Conservation (phyloP, 345 rosid genomes). For the Schrenkiella parvula region DNA sequence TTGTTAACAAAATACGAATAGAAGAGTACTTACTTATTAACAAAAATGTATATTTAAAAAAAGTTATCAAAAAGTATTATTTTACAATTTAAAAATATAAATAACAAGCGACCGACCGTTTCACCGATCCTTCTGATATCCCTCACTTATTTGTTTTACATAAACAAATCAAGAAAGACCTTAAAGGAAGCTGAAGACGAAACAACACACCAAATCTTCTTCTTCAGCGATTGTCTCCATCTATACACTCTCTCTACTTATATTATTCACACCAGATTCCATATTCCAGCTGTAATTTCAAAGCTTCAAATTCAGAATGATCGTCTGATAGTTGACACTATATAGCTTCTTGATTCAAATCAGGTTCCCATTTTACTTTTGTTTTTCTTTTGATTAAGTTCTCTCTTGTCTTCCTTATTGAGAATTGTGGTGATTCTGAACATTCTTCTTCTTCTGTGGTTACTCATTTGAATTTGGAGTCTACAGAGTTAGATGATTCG, state of each 20-base stretch:
- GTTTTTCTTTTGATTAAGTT: neutral
- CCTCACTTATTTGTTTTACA: neutral
- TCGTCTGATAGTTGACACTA: neutral
- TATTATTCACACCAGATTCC: neutral
- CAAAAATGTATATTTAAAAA: neutral
- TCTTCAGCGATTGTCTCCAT: constrained; percentile 20
- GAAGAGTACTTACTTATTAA: too few relatives aligned
- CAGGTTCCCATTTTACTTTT: neutral
- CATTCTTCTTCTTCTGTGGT: neutral
- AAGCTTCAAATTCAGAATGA: constrained; percentile 4
- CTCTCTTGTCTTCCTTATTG: neutral
- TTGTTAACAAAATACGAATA: too few relatives aligned
- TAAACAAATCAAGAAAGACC: constrained; percentile 11
- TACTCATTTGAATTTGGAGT: neutral
- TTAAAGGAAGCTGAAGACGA: constrained; percentile 26
- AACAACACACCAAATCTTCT: constrained; percentile 22
- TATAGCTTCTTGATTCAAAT: neutral
- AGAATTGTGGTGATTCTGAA: neutral
- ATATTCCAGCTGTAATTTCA: neutral
- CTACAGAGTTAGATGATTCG: neutral
- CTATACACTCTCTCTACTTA: neutral
- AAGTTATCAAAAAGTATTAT: too few relatives aligned
- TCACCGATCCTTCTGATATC: constrained; percentile 20
- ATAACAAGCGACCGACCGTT: constrained; percentile 23
- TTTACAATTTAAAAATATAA: neutral